These are phyloP conservation scores for Geotrichum bryndzae DNA, from an alignment of 1,139 yeast genomes.

Conservation along the genomic window DNA sequence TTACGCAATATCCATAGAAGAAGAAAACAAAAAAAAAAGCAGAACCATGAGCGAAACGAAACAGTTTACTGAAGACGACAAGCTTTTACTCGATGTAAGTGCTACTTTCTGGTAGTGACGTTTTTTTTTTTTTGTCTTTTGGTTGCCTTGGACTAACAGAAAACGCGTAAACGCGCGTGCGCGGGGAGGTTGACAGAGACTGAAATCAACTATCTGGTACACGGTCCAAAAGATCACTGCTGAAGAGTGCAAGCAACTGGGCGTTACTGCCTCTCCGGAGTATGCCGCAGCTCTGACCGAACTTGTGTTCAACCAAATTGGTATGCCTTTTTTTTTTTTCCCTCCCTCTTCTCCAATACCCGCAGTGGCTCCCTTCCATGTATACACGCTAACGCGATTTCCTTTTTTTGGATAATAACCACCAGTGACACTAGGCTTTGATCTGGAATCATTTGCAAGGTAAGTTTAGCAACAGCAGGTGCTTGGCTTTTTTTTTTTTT, in stretches of 20 bases:
- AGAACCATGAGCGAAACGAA: constrained; percentile 1
- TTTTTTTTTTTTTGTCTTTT: not conserved
- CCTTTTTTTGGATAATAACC: not conserved
- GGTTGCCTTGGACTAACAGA: not conserved
- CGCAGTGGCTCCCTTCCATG: too few species aligned
- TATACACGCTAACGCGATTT: not conserved
- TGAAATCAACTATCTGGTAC: constrained; percentile 30
- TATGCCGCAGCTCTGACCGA: constrained; percentile 32
- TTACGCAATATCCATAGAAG: too few species aligned
- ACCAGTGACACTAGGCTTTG: constrained; percentile 26
- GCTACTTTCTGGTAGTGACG: not conserved
- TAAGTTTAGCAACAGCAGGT: constrained; percentile 8
- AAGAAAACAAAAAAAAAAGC: too few species aligned
- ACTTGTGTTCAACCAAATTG: constrained; percentile 31
- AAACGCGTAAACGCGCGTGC: not conserved
- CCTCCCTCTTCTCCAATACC: not conserved
- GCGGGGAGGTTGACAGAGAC: constrained; percentile 19
- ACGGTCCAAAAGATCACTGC: constrained; percentile 31
- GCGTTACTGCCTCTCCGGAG: constrained; percentile 29
- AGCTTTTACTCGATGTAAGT: constrained; percentile 8
- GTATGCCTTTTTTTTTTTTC: constrained; percentile 16
- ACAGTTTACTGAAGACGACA: constrained; percentile 9
- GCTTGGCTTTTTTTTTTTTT: not conserved
- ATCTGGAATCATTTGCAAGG: constrained; percentile 30
- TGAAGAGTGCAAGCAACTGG: constrained; percentile 27